phyloP scores from a whole-genome alignment of 139 green algal genomes.

The Micromonas pusilla region DNA sequence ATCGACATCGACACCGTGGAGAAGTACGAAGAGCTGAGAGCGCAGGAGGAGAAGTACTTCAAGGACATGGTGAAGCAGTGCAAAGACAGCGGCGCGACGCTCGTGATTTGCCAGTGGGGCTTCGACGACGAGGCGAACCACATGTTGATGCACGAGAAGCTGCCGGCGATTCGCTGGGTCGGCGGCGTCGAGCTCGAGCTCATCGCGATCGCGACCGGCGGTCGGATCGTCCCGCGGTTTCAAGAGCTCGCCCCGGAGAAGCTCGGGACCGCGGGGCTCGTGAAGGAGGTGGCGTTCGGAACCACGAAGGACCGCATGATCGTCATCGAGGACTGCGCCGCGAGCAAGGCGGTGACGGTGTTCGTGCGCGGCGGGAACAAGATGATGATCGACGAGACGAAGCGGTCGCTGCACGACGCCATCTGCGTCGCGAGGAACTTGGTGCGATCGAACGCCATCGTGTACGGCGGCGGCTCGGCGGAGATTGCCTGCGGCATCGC shows the following conservation, averaged over 20 bases:
- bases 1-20: slow-evolving; percentile 97
- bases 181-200: slow-evolving; percentile 98
- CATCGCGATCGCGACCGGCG: slow-evolving; percentile 94
- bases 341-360: slow-evolving; percentile 89
- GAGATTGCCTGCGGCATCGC: slow-evolving; percentile 88
- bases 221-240: slow-evolving; percentile 86
- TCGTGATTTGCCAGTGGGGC: slow-evolving; percentile 75
- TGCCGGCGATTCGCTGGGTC: slow-evolving; percentile 91
- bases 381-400: slow-evolving; percentile 88
- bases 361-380: slow-evolving; percentile 94
- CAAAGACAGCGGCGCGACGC: slow-evolving; percentile 60
- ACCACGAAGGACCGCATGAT: slow-evolving; percentile 97
- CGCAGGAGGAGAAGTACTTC: slow-evolving; percentile 92
- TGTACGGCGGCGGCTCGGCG: slow-evolving; percentile 91
- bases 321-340: slow-evolving; percentile 89
- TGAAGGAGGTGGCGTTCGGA: slow-evolving; percentile 80
- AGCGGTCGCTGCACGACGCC: slow-evolving; percentile 93
- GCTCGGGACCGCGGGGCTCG: slow-evolving; percentile 75
- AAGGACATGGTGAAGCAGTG: slow-evolving; percentile 94
- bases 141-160: slow-evolving; percentile 85
- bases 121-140: slow-evolving; percentile 99
- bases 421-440: slow-evolving; percentile 98
- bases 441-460: slow-evolving; percentile 89
- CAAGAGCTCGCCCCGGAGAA: slow-evolving; percentile 85
- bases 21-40: slow-evolving; percentile 89